Percentiles rank a stretch among this genome's conserved stretches.
phyloP scores from a whole-genome alignment of 2,329 filamentous ascomycete species.

The Scedosporium apiospermum region DNA sequence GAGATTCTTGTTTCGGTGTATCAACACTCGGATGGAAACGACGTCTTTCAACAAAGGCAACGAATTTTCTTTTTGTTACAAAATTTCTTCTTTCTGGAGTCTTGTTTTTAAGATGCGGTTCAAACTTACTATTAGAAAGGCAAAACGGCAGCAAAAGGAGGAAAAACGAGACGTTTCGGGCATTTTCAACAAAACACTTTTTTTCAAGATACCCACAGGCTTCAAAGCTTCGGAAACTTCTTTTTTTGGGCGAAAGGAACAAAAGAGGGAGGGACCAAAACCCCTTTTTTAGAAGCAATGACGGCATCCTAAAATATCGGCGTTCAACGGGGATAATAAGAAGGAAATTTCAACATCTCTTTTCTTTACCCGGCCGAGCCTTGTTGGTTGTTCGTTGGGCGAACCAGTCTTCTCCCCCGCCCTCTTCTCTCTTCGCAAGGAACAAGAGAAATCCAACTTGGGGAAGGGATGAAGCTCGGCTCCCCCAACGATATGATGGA shows the following conservation, averaged over 20 bases:
- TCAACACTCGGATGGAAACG: constrained; percentile 14
- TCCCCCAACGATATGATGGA: constrained; percentile 9
- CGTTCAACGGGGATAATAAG: constrained; percentile 29
- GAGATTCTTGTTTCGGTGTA: neutral
- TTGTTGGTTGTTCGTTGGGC: constrained; percentile 13
- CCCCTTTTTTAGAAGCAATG: constrained; percentile 6
- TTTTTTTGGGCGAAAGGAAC: constrained; percentile 18
- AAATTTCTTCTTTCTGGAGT: constrained; percentile 27
- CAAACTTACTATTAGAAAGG: neutral
- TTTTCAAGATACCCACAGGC: constrained; percentile 20
- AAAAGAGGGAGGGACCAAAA: constrained; percentile 9
- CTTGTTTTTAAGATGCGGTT: constrained; percentile 1
- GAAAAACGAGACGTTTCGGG: constrained; percentile 21
- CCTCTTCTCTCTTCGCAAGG: too few relatives aligned
- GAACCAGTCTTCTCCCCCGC: constrained; percentile 13
- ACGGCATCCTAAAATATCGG: constrained; percentile 16
- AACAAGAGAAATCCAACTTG: too few relatives aligned
- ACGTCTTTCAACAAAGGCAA: constrained; percentile 40
- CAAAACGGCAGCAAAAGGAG: constrained; percentile 14
- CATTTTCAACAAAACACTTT: constrained; percentile 20
- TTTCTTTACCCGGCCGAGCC: constrained; percentile 31
- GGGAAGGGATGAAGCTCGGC: too few relatives aligned
- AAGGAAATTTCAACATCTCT: constrained; percentile 39
- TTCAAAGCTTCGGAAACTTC: constrained; percentile 6
- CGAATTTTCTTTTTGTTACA: constrained; percentile 14